These are phyloP conservation scores for Podosphaera xanthii DNA, from an alignment of 2,329 filamentous ascomycete genomes.

Conservation along the genomic window DNA sequence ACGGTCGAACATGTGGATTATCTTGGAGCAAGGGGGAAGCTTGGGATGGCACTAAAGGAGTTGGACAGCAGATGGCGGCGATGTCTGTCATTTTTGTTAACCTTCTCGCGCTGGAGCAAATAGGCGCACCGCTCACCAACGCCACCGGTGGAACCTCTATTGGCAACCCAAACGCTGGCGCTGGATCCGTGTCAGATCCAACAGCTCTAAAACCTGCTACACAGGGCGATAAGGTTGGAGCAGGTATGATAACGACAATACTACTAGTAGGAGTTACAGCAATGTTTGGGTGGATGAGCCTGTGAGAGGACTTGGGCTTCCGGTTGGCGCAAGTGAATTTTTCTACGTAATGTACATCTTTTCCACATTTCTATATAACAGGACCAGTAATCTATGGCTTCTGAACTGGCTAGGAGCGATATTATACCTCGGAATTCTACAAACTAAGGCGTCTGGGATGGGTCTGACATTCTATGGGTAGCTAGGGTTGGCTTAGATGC, in stretches of 20 bases:
- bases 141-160: constrained; percentile 18
- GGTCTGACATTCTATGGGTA: too few species aligned
- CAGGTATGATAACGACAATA: constrained; percentile 21
- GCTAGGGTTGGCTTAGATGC: too few species aligned
- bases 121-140: constrained; percentile 13
- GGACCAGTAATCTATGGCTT: too few species aligned
- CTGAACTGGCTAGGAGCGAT: too few species aligned
- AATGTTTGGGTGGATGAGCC: constrained; percentile 18
- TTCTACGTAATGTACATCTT: too few species aligned
- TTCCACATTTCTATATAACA: too few species aligned
- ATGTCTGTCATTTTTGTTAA: constrained; percentile 29
- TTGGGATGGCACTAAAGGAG: constrained; percentile 24
- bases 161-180: constrained; percentile 12
- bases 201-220: constrained; percentile 13
- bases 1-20: constrained; percentile 35
- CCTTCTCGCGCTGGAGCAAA: constrained; percentile 17
- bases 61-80: constrained; percentile 44
- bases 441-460: too few species aligned
- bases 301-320: neutral
- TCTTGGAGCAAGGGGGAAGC: constrained; percentile 28
- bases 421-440: too few species aligned
- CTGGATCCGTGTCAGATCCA: constrained; percentile 5
- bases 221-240: constrained; percentile 20
- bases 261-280: constrained; percentile 12
- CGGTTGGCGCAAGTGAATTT: too few species aligned